Evolutionary conservation across 1,139 yeast species (phyloP).

Genomic region (Blastobotrys indianensis): DNA sequence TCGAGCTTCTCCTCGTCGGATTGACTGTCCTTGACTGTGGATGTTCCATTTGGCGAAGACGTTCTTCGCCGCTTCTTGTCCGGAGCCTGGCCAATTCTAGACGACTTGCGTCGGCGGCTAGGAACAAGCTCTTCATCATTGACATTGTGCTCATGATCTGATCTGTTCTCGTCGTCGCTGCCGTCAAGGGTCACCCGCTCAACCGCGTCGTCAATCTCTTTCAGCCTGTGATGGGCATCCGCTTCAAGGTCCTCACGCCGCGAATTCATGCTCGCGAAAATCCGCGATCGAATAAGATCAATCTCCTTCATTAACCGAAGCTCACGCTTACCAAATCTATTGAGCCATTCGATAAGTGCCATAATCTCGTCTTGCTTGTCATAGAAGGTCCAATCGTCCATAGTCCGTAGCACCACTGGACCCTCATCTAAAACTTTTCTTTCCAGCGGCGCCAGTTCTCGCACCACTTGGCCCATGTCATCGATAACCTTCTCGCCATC

Average conservation of each 20-base stretch:
- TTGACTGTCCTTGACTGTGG: conserved; percentile 16
- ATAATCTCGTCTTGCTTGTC: conserved; percentile 59
- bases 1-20: conserved; percentile 14
- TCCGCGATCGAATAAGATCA: conserved; percentile 40
- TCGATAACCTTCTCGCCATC: conserved; percentile 22
- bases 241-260: conserved; percentile 43
- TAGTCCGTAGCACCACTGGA: conserved; percentile 47
- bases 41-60: not conserved
- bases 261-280: conserved; percentile 53
- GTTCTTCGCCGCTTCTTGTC: not conserved
- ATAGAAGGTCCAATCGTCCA: conserved; percentile 63
- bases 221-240: conserved; percentile 28
- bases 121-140: conserved; percentile 5
- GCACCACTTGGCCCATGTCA: conserved; percentile 21
- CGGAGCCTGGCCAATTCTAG: not conserved
- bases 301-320: conserved; percentile 61
- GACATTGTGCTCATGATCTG: conserved; percentile 14
- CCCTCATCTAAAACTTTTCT: conserved; percentile 66
- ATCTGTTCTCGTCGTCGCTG: conserved; percentile 15
- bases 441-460: conserved; percentile 33
- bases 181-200: not conserved
- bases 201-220: conserved; percentile 18
- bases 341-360: conserved; percentile 58
- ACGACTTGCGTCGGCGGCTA: conserved; percentile 6
- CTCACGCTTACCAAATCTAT: conserved; percentile 75